phyloP scores from a whole-genome alignment of 2,329 filamentous ascomycete genomes.

The Penicillium sp. region DNA sequence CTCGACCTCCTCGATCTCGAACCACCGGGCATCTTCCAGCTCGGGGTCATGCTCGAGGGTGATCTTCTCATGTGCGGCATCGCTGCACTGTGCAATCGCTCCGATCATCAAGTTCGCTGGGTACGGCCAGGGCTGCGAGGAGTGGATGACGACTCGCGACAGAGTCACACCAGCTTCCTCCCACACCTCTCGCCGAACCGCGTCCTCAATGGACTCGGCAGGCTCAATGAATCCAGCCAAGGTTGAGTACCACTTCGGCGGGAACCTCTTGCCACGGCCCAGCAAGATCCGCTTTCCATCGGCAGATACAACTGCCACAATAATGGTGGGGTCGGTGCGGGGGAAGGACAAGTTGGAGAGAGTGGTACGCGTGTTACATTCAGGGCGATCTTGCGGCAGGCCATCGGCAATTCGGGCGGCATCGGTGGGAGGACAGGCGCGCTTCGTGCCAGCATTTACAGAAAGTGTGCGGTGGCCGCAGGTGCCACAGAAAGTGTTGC shows the following conservation, averaged over 20 bases:
- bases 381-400: conserved; percentile 52
- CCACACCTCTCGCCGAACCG: conserved; percentile 80
- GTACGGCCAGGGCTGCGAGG: conserved; percentile 85
- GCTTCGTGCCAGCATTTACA: conserved; percentile 48
- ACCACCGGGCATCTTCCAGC: conserved; percentile 88
- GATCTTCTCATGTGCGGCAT: conserved; percentile 77
- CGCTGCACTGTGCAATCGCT: conserved; percentile 77
- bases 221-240: conserved; percentile 86
- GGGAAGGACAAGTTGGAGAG: conserved; percentile 92
- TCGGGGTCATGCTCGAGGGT: conserved; percentile 86
- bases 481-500: conserved; percentile 87
- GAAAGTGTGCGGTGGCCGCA: conserved; percentile 79
- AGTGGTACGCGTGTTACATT: conserved; percentile 79
- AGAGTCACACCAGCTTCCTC: conserved; percentile 79
- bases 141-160: conserved; percentile 78
- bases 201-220: conserved; percentile 81
- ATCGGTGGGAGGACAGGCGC: conserved; percentile 48
- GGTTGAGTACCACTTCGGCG: conserved; percentile 82
- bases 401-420: conserved; percentile 33
- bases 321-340: conserved; percentile 90
- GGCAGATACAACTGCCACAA: conserved; percentile 84
- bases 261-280: conserved; percentile 82
- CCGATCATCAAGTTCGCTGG: conserved; percentile 84
- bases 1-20: conserved; percentile 74
- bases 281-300: conserved; percentile 78